phyloP scores from a whole-genome alignment of 331 rosid genomes.

The Pyrus hybrid region DNA sequence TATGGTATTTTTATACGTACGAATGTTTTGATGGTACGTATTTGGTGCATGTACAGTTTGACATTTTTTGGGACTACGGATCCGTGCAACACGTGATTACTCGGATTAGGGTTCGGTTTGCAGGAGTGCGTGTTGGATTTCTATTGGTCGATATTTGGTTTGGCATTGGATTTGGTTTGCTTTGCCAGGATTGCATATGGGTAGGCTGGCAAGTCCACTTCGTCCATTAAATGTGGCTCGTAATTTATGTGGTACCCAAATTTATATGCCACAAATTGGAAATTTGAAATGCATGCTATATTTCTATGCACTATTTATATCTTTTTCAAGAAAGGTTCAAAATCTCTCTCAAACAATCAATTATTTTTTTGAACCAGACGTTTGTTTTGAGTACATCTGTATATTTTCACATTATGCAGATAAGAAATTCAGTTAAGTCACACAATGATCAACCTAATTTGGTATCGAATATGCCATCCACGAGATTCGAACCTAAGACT shows the following conservation, averaged over 20 bases:
- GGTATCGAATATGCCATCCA: too few species aligned
- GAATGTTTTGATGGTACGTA: neutral
- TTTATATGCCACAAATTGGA: too few species aligned
- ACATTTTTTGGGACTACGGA: neutral
- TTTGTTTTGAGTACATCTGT: too few species aligned
- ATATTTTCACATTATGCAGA: too few species aligned
- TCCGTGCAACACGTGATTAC: slow-evolving; percentile 17
- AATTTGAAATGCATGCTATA: neutral
- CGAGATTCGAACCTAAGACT: too few species aligned
- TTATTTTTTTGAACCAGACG: too few species aligned
- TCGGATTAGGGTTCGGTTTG: neutral
- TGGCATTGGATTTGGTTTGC: neutral
- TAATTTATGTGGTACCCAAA: neutral
- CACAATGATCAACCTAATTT: too few species aligned
- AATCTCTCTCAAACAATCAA: neutral
- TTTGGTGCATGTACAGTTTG: neutral
- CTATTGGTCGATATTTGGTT: neutral
- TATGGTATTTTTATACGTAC: neutral
- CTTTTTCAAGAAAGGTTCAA: neutral
- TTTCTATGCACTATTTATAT: neutral
- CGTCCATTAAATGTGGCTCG: neutral
- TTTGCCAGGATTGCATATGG: neutral
- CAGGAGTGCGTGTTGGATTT: neutral
- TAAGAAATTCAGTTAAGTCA: too few species aligned
- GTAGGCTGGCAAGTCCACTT: slow-evolving; percentile 7